Base-by-base conservation (phyloP, 2,329 filamentous ascomycete genomes). In the Apiospora saccharicola region DNA sequence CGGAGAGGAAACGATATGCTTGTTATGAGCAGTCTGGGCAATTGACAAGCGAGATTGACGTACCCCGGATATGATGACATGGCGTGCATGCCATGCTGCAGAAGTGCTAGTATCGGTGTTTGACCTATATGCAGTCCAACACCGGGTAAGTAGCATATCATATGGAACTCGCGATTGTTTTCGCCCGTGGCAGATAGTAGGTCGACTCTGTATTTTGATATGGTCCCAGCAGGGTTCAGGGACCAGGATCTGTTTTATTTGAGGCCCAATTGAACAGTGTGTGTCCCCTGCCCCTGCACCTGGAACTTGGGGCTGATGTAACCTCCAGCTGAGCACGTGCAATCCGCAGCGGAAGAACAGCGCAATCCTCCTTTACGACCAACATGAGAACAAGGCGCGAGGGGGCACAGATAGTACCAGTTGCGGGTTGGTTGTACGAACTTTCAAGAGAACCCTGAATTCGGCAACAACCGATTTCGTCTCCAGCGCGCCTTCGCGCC, bases 301-400 rank as follows among this genome's bases (percentile, higher is more conserved):
- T 22, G 14, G 53, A 61, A 37, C 30, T n/a, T 41, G 30, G 57
- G 57, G 57, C 22, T 64, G 57, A 64, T 64, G 57, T 34, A 64
- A 64, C 57, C 57, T 64, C 57, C 19, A 64, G 57, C 8, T 12
- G 34, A 64, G 57, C 57, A 64, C 57, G 57, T 64, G 34, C 57
- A 24, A 37, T 61, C 19, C 34, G n/a, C 34, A 13, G 57, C 57
- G 34, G 57, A 64, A 64, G 34, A 12, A 24, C 37, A 41, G 30
- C 22, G 34, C 57, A 24, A 24, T 14, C 6, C 34, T 14, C 19
- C 22, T 41, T 41, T n/a, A n/a, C 30, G 16, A 14, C 22, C 57
- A 41, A 37, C 57, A n/a, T 41, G 34, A 41, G 34, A 64, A 64
- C 57, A 41, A 37, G 34, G 57, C 34, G 34, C 34, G 8, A 41